Conservation (phyloP, 208 protist species). For the Leishmania guyanensis region DNA sequence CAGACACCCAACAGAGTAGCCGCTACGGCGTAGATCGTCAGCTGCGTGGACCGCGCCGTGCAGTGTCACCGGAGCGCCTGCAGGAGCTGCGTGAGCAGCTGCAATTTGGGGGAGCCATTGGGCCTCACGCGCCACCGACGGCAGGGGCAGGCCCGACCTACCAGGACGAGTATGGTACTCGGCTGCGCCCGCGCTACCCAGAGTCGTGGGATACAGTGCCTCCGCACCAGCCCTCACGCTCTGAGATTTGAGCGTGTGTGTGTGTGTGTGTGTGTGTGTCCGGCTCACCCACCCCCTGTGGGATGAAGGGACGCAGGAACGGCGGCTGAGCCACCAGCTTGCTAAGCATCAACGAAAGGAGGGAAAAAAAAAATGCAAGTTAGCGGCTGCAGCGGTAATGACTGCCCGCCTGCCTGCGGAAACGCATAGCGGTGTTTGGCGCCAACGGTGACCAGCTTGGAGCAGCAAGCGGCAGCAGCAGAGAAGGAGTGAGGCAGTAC, state of each 20-base stretch:
- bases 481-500: background rate
- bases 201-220: conserved; percentile 88
- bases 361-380: background rate
- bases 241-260: conserved; percentile 17
- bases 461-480: background rate
- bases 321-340: background rate
- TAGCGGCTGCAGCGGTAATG: no score
- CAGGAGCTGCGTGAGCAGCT: conserved; percentile 62
- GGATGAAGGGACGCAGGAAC: background rate
- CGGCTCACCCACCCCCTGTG: background rate
- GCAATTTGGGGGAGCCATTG: conserved; percentile 35
- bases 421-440: no score
- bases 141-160: conserved; percentile 27
- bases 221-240: conserved; percentile 79
- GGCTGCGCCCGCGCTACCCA: conserved; percentile 82
- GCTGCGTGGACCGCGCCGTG: conserved; percentile 44
- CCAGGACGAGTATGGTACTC: conserved; percentile 65
- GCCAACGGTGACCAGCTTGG: background rate
- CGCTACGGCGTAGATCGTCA: conserved; percentile 34
- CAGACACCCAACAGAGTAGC: conserved; percentile 29
- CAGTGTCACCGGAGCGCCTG: conserved; percentile 50
- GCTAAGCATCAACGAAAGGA: background rate
- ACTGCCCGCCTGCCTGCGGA: no score
- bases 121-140: conserved; percentile 1
- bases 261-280: conserved; percentile 9